Percentiles rank a stretch among this genome's conserved stretches.
These are phyloP conservation scores for Populus tremula DNA, from an alignment of 345 rosid genomes.

Conservation along the genomic window DNA sequence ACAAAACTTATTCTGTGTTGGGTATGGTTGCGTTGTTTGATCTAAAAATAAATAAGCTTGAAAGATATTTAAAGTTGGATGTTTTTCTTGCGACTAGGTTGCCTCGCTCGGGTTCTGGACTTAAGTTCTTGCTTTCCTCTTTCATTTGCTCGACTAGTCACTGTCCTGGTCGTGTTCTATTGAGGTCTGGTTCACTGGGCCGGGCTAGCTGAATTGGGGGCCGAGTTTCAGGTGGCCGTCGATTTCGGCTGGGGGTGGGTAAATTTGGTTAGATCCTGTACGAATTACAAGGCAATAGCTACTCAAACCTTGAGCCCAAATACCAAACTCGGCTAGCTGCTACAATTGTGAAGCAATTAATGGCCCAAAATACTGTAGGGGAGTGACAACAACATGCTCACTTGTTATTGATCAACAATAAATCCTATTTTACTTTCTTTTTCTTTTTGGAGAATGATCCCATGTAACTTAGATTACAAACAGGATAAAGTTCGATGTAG, in stretches of 20 bases:
- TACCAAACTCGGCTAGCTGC: background rate
- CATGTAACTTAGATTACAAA: background rate
- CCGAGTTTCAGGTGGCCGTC: background rate
- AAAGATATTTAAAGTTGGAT: no score
- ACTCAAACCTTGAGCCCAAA: background rate
- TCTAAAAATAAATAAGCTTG: no score
- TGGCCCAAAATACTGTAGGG: background rate
- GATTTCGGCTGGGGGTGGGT: background rate
- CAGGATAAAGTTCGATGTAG: background rate
- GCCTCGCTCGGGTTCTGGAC: no score
- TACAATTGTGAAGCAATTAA: no score
- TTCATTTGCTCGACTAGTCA: no score
- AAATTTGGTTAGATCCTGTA: background rate
- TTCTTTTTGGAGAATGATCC: background rate
- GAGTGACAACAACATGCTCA: no score
- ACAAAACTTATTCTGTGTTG: no score
- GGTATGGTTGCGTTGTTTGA: no score
- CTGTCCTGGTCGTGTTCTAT: no score
- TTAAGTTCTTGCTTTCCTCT: no score
- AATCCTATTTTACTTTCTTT: background rate
- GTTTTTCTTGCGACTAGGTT: no score
- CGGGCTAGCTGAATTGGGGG: background rate
- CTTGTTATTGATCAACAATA: background rate
- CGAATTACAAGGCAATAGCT: no score
- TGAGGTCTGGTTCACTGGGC: background rate